Evolutionary conservation across 1,139 yeast genomes (phyloP).

Genomic region (Zygoascus sp.): DNA sequence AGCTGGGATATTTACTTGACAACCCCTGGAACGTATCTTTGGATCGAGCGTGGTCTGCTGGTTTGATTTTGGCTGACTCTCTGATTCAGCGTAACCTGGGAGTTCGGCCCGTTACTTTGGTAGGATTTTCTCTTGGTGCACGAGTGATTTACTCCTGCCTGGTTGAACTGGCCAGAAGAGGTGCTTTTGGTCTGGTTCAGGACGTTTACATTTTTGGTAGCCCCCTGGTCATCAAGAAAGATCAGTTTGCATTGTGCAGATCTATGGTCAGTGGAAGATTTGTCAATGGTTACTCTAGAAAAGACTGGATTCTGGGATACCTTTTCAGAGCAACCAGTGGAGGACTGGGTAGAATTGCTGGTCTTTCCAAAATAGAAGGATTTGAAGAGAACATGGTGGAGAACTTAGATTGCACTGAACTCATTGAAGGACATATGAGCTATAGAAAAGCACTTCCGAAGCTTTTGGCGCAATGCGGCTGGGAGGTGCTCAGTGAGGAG

Average conservation of each 20-base stretch:
- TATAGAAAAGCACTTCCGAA: conserved; percentile 91
- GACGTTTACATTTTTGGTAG: conserved; percentile 86
- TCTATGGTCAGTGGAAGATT: conserved; percentile 88
- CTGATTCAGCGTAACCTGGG: conserved; percentile 83
- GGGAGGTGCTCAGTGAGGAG: conserved; percentile 84
- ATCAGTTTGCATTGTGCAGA: conserved; percentile 73
- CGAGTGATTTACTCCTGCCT: conserved; percentile 89
- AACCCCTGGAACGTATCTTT: conserved; percentile 98
- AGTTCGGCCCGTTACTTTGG: conserved; percentile 83
- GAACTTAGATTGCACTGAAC: conserved; percentile 79
- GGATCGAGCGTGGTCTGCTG: conserved; percentile 97
- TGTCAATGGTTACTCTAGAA: conserved; percentile 83
- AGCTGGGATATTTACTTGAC: conserved; percentile 82
- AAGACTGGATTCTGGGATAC: conserved; percentile 96
- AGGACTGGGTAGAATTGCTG: conserved; percentile 85
- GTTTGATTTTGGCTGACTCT: conserved; percentile 86
- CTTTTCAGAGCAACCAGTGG: conserved; percentile 94
- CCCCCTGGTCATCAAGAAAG: conserved; percentile 75
- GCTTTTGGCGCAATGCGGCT: conserved; percentile 60
- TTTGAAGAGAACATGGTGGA: conserved; percentile 55
- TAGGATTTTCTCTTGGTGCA: conserved; percentile 93
- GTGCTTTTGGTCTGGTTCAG: conserved; percentile 85
- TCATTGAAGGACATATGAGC: conserved; percentile 94
- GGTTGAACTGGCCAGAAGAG: conserved; percentile 76
- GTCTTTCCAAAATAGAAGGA: conserved; percentile 66